Evolutionary conservation across 345 rosid genomes (phyloP).

Genomic region (Turnera subulata): DNA sequence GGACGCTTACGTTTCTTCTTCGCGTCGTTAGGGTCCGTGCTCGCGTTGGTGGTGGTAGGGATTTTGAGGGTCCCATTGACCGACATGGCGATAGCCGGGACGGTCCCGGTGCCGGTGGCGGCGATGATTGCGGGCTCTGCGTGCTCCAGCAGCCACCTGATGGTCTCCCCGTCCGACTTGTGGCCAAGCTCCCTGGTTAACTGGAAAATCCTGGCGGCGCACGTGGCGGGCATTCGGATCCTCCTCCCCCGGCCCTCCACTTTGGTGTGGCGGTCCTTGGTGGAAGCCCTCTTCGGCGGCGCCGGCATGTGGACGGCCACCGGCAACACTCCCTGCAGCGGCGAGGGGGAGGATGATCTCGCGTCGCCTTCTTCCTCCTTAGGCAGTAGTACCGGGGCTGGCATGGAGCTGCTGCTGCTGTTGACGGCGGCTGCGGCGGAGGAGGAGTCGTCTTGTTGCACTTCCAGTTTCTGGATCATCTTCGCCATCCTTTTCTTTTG

Average conservation of each 20-base stretch:
- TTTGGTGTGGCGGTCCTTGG: conserved; percentile 89
- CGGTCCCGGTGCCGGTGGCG: conserved; percentile 89
- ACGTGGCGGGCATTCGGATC: conserved; percentile 94
- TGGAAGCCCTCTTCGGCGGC: conserved; percentile 54
- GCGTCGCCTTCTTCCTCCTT: conserved; percentile 35
- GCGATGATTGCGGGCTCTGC: conserved; percentile 86
- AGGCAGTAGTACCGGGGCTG: conserved; percentile 5
- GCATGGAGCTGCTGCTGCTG: no score
- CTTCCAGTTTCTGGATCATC: conserved; percentile 29
- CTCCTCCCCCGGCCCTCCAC: conserved; percentile 92
- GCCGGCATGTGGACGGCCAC: conserved; percentile 34
- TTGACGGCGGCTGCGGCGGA: conserved; percentile 22
- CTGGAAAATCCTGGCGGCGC: conserved; percentile 90
- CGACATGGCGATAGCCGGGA: conserved; percentile 91
- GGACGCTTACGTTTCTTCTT: conserved; percentile 74
- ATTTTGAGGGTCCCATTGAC: conserved; percentile 81
- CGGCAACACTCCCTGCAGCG: conserved; percentile 20
- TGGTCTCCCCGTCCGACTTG: conserved; percentile 89
- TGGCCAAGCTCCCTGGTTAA: conserved; percentile 83
- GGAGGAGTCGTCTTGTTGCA: conserved; percentile 22
- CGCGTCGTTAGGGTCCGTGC: conserved; percentile 35
- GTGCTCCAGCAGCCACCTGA: conserved; percentile 80
- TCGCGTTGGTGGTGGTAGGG: conserved; percentile 58
- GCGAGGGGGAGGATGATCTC: neutral
- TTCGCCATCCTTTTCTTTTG: conserved; percentile 27